Percentiles rank a stretch among this genome's conserved stretches.
Evolutionary conservation across 495 filamentous ascomycete species (phyloP).

Genomic region (Xylaria telfairii): DNA sequence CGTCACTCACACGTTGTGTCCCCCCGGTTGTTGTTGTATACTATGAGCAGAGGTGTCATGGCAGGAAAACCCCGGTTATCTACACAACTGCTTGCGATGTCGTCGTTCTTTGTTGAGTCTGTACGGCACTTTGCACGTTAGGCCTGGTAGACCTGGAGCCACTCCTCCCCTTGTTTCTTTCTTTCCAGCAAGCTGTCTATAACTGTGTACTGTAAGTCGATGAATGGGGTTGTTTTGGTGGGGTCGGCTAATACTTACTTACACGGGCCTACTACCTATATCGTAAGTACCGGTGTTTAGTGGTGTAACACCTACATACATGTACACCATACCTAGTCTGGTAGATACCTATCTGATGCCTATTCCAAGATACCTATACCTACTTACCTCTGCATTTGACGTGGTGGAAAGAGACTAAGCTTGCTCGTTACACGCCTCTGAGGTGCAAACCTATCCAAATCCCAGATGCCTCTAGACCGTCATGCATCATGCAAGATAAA

Average conservation of each 20-base stretch:
- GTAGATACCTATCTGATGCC: not conserved
- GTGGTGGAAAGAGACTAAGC: not conserved
- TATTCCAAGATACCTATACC: not conserved
- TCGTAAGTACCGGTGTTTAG: too few relatives aligned
- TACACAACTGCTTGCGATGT: not conserved
- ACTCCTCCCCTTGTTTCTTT: not conserved
- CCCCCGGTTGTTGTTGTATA: not conserved
- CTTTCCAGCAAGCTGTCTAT: slow-evolving; percentile 8
- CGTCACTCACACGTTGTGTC: slow-evolving; percentile 1
- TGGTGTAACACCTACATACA: not conserved
- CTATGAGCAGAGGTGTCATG: not conserved
- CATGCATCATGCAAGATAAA: slow-evolving; percentile 21
- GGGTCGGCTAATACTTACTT: slow-evolving; percentile 11
- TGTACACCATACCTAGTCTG: not conserved
- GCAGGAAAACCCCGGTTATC: not conserved
- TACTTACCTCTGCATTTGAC: not conserved
- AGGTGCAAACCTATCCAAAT: slow-evolving; percentile 1
- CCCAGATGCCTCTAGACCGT: not conserved
- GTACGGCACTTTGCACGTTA: not conserved
- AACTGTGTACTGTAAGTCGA: slow-evolving; percentile 24
- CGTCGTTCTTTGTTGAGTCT: not conserved
- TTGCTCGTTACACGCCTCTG: not conserved
- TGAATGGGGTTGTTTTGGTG: slow-evolving; percentile 23
- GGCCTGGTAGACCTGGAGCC: not conserved
- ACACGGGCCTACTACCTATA: not conserved